Evolutionary conservation across 768 basidiomycete genomes (phyloP), one percentile per base, ranked within the genome.

Genomic region (Collybia nuda): DNA sequence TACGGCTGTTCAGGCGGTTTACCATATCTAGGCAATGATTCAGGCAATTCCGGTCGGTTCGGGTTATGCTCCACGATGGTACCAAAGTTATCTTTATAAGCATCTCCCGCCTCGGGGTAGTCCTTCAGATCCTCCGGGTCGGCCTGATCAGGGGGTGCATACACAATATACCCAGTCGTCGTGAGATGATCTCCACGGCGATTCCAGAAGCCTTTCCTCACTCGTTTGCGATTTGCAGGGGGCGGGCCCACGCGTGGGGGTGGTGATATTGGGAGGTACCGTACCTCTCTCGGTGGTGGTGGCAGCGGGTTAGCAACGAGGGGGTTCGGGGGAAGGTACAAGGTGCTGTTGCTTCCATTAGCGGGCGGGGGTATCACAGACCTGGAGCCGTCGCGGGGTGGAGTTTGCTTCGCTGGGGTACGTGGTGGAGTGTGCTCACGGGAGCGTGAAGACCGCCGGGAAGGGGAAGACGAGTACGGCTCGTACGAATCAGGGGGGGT

Each of bases 101-200:
- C 83, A 14, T 75, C 75, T 12, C 67, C 66, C 53, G 77, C 75
- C 1, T 66, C 60, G 1, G 88, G 88, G 56, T 90, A 88, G 1
- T 74, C 66, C 37, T 68, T 66, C 21, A 90, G 71, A 7, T 90
- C 88, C 0, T 60, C 54, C 1, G 88, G 88, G 56, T 82, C 83
- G n/a, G 76, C 74, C 40, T 66, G 63, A 6, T 73, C 65, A 0
- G 62, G 65, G 1, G 88, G 88, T 6, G 85, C 86, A 49, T 84
- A 88, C 24, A 90, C 86, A 54, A 88, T 71, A 56, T 69, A 84
- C 41, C 75, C 74, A 17, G 71, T 66, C 18, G 63, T 46, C 18
- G 83, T 85, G 44, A 86, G 74, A 56, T 88, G 80, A 61, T 90
- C 88, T 0, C 88, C 88, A 1, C 87, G 80, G n/a, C 76, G 61